Conservation (phyloP, 2,329 filamentous ascomycete species). For the Phaeosphaeria sp. region DNA sequence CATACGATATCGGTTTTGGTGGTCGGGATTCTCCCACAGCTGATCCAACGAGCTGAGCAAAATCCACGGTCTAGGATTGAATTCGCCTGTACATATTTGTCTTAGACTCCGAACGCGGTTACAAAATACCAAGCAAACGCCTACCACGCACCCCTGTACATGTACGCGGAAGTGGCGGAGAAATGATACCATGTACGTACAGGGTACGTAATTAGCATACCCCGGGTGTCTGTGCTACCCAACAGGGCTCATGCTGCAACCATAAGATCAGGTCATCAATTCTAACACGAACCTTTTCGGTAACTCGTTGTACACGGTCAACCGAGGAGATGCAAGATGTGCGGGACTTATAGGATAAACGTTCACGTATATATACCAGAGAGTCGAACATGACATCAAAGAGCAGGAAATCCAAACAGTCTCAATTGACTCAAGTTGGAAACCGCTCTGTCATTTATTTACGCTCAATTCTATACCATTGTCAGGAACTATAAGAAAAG, state of each 20-base stretch:
- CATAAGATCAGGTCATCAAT: slow-evolving; percentile 9
- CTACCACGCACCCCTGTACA: not conserved
- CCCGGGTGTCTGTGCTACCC: not conserved
- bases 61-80: not conserved
- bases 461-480: not conserved
- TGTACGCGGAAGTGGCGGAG: slow-evolving; percentile 12
- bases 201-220: slow-evolving; percentile 10
- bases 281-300: not conserved
- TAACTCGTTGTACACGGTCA: not conserved
- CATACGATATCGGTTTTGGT: too few relatives aligned
- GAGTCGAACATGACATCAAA: not conserved
- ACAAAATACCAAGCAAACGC: not conserved
- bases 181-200: slow-evolving; percentile 3
- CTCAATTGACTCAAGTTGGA: not conserved
- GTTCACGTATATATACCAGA: slow-evolving; percentile 4
- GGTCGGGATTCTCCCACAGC: too few relatives aligned
- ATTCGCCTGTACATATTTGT: not conserved
- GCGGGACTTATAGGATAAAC: slow-evolving; percentile 9
- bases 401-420: not conserved
- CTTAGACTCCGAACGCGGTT: not conserved
- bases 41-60: not conserved
- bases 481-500: not conserved
- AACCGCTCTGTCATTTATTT: not conserved
- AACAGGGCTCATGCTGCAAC: not conserved
- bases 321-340: slow-evolving; percentile 11